Conservation (phyloP, 2,329 filamentous ascomycete species). For the Lachnellula subtilissima region DNA sequence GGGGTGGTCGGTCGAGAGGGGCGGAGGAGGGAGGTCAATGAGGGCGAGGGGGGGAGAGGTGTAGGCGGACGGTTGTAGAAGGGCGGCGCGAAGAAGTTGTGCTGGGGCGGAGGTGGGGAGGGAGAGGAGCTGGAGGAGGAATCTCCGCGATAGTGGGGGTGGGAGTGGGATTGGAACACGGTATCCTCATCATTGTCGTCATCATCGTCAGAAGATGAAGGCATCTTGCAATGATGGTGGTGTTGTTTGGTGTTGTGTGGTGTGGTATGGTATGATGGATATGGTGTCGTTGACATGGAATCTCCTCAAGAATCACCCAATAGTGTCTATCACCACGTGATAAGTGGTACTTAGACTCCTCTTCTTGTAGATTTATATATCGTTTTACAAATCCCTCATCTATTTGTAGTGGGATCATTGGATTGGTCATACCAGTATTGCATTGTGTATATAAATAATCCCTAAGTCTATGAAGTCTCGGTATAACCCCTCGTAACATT, state of each 20-base stretch:
- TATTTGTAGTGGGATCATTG: too few relatives aligned
- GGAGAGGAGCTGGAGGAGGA: slow-evolving; percentile 28
- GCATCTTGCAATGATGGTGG: slow-evolving; percentile 3
- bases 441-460: too few relatives aligned
- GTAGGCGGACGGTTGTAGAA: slow-evolving; percentile 98
- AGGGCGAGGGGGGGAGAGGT: slow-evolving; percentile 86
- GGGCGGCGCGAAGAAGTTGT: slow-evolving; percentile 64
- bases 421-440: too few relatives aligned
- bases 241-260: neutral
- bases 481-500: too few relatives aligned
- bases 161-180: slow-evolving; percentile 28
- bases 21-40: slow-evolving; percentile 83
- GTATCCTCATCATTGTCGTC: slow-evolving; percentile 16
- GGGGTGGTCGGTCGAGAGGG: slow-evolving; percentile 91
- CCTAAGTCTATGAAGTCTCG: too few relatives aligned
- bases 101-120: slow-evolving; percentile 35
- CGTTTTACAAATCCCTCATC: too few relatives aligned
- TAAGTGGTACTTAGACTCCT: too few relatives aligned
- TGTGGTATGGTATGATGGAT: neutral
- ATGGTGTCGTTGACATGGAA: neutral
- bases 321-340: too few relatives aligned
- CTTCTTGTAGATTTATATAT: too few relatives aligned
- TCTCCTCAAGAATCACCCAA: neutral
- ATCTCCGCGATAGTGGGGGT: slow-evolving; percentile 23
- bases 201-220: slow-evolving; percentile 23